Evolutionary conservation across 2,329 filamentous ascomycete genomes (phyloP).

Genomic region (Parafenestella ontariensis): DNA sequence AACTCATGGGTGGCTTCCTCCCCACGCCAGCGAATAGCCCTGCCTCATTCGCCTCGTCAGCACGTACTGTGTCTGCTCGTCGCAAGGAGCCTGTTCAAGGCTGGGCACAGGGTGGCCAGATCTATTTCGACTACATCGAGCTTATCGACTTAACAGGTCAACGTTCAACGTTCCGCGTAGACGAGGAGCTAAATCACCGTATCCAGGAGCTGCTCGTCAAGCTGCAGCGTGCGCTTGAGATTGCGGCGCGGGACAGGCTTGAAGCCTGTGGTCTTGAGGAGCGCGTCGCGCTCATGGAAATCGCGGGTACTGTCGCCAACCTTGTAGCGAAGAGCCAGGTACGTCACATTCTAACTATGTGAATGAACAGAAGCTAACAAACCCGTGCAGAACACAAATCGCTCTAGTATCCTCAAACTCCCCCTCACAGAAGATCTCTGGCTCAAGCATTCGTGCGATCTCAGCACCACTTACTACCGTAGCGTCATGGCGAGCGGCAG

Average conservation of each 20-base stretch:
- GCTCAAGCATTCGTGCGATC: constrained; percentile 72
- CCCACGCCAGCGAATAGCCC: constrained; percentile 53
- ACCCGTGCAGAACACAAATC: constrained; percentile 29
- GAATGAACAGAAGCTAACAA: constrained; percentile 46
- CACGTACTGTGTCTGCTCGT: constrained; percentile 2
- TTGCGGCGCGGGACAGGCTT: constrained; percentile 49
- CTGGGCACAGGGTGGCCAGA: constrained; percentile 80
- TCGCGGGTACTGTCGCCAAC: constrained; percentile 75
- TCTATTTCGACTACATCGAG: constrained; percentile 72
- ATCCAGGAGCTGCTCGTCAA: constrained; percentile 40
- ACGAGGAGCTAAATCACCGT: constrained; percentile 42
- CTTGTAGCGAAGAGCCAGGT: constrained; percentile 61
- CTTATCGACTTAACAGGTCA: constrained; percentile 52
- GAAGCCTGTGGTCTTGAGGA: constrained; percentile 57
- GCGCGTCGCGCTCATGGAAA: constrained; percentile 79
- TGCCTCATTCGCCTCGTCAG: constrained; percentile 12
- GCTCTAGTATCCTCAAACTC: constrained; percentile 63
- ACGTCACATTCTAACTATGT: constrained; percentile 10
- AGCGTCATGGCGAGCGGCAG: constrained; percentile 52
- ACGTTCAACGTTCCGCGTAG: constrained; percentile 35
- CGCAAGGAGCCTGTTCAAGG: constrained; percentile 61
- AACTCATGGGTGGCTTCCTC: constrained; percentile 74
- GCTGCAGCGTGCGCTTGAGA: constrained; percentile 46
- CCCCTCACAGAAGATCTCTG: constrained; percentile 77
- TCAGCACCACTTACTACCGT: constrained; percentile 73